Evolutionary conservation across 106 monocot species (phyloP).

Genomic region (Apostasia ramifera): DNA sequence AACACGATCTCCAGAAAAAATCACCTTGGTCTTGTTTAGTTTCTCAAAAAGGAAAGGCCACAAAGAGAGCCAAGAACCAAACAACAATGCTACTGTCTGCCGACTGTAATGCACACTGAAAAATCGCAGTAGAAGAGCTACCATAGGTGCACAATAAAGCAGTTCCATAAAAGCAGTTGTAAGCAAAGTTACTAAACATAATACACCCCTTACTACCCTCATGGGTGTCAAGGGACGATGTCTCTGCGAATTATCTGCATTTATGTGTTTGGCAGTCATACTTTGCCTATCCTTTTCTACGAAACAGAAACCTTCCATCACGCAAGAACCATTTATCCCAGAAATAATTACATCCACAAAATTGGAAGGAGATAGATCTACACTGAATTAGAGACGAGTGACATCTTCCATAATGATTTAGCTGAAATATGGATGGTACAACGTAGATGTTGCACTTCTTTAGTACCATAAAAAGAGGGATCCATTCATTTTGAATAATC

Average conservation of each 20-base stretch:
- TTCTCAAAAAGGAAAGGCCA: conserved; percentile 95
- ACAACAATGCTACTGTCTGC: conserved; percentile 51
- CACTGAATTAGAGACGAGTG: not conserved
- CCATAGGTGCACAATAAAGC: conserved; percentile 62
- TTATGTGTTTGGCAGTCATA: not conserved
- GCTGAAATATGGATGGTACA: not conserved
- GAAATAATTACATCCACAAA: not conserved
- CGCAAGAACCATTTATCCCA: not conserved
- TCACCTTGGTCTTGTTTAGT: conserved; percentile 80
- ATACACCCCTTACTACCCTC: conserved; percentile 56
- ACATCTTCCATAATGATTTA: not conserved
- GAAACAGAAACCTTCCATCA: not conserved
- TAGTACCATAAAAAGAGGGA: not conserved
- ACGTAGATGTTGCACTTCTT: not conserved
- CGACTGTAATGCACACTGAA: conserved; percentile 75
- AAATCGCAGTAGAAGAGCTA: conserved; percentile 43
- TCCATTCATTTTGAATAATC: not conserved
- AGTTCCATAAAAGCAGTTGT: conserved; percentile 76
- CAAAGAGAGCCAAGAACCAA: conserved; percentile 79
- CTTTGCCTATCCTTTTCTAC: not conserved
- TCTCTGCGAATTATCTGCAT: conserved; percentile 12
- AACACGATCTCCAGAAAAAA: conserved; percentile 74
- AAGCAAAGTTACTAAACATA: conserved; percentile 51
- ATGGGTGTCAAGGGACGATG: conserved; percentile 57
- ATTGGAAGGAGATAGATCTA: not conserved